phyloP scores from a whole-genome alignment of 208 protist genomes.

The Acanthamoeba royreba region DNA sequence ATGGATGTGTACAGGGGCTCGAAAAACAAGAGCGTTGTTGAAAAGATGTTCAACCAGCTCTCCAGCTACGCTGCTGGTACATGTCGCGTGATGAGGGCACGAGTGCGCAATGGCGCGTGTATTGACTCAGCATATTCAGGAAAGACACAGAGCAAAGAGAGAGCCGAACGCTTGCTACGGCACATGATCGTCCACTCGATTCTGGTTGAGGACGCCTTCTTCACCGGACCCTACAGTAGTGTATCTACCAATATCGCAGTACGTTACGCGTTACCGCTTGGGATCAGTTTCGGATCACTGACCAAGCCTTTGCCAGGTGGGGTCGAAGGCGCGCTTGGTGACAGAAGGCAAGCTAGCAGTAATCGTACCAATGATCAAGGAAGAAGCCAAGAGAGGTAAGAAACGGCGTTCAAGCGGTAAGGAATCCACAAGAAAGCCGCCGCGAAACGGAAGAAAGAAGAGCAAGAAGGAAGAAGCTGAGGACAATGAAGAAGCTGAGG shows the following conservation, averaged over 20 bases:
- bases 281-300: no score
- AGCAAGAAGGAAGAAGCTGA: neutral
- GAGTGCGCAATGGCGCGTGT: no score
- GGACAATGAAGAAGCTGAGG: neutral
- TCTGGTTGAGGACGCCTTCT: neutral
- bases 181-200: neutral
- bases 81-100: no score
- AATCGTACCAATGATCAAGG: neutral
- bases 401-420: neutral
- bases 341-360: neutral
- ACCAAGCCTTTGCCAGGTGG: neutral
- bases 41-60: neutral
- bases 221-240: conserved; percentile 3
- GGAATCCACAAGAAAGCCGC: neutral
- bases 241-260: neutral
- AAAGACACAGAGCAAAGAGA: neutral
- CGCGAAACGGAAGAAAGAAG: neutral
- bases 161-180: neutral
- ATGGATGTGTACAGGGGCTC: neutral
- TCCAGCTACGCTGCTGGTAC: neutral
- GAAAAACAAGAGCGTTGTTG: neutral
- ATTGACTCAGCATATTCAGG: no score
- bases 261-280: neutral
- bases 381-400: no score
- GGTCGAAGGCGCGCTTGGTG: neutral